Base-by-base conservation (phyloP, 305 asterid species). In the Fraxinus paxiana region DNA sequence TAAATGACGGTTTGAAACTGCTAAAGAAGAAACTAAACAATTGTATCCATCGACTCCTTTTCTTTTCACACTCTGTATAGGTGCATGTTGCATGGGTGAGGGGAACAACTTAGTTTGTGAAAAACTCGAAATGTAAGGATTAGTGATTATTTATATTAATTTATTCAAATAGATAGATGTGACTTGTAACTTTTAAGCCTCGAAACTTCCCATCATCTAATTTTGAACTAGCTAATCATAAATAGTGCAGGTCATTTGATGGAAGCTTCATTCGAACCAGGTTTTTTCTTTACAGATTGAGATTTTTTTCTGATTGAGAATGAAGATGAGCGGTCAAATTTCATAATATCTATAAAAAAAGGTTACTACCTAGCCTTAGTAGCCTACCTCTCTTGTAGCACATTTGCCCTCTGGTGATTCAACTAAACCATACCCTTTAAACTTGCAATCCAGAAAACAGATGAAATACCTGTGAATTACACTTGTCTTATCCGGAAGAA, bases 401-500 rank as follows among this genome's bases (percentile, higher is more conserved):
- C 20, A 37, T 31, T 82, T 78, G 75, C 15, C 41, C 28, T 56
- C 70, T 69, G 5, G 15, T 54, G 38, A 81, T 24, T 24, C 51
- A 72, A 75, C 59, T 41, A 76, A 82, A n/a, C 37, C 79, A 79
- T 26, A 51, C 54, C 18, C 69, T 63, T 78, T 69, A 41, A 61
- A 38, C 83, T 79, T 75, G 43, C 54, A 46, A 80, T 67, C 74
- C 8, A 82, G 73, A 65, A 70, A 77, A 70, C 38, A 3, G 18
- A 67, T 67, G 20, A 35, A 38, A 15, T 91, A 96, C 99, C 94
- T 88, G 86, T 87, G 92, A 83, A 96, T 82, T 28, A 86, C 87
- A 86, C 99, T 96, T 63, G 86, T 78, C 79, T 81, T 87, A 87
- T 94, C 93, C n/a, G 89, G 97, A 85, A 59, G 84, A 78, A 85